These are phyloP conservation scores for Nakazawaea molendinolei DNA, from an alignment of 805 yeast species.

Conservation along the genomic window DNA sequence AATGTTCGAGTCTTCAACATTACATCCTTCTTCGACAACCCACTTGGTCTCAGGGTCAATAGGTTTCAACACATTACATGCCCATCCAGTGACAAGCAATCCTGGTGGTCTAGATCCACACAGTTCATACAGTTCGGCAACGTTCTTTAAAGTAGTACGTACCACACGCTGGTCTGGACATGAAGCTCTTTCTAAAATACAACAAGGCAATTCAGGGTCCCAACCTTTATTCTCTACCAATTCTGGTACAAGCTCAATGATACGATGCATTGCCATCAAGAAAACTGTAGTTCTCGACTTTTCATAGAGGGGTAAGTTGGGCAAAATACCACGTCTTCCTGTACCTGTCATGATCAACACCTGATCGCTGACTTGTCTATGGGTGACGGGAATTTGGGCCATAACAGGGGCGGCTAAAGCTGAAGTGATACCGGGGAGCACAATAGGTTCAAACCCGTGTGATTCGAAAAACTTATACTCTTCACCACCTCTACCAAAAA, in stretches of 20 bases:
- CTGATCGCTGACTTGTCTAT: conserved; percentile 87
- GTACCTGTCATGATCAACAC: conserved; percentile 92
- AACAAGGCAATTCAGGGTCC: conserved; percentile 70
- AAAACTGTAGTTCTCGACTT: conserved; percentile 75
- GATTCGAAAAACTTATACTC: conserved; percentile 64
- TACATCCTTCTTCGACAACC: conserved; percentile 42
- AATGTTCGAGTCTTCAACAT: too few species aligned
- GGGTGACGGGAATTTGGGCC: conserved; percentile 85
- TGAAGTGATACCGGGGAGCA: conserved; percentile 84
- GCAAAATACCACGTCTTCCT: conserved; percentile 80
- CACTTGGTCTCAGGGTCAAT: conserved; percentile 27
- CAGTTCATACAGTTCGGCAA: conserved; percentile 66
- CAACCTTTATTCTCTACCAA: conserved; percentile 44
- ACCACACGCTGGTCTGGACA: conserved; percentile 90
- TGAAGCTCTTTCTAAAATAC: conserved; percentile 84
- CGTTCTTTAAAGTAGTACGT: conserved; percentile 59
- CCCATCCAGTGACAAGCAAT: conserved; percentile 70
- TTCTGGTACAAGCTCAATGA: conserved; percentile 45
- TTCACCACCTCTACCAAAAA: conserved; percentile 95
- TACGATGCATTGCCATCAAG: conserved; percentile 83
- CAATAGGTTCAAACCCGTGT: conserved; percentile 66
- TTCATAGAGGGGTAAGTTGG: conserved; percentile 70
- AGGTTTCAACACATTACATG: conserved; percentile 56
- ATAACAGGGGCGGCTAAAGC: conserved; percentile 83
- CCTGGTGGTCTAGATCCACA: conserved; percentile 94